Base-by-base conservation (phyloP, 2,329 filamentous ascomycete species). In the Ophiostoma fasciatum region DNA sequence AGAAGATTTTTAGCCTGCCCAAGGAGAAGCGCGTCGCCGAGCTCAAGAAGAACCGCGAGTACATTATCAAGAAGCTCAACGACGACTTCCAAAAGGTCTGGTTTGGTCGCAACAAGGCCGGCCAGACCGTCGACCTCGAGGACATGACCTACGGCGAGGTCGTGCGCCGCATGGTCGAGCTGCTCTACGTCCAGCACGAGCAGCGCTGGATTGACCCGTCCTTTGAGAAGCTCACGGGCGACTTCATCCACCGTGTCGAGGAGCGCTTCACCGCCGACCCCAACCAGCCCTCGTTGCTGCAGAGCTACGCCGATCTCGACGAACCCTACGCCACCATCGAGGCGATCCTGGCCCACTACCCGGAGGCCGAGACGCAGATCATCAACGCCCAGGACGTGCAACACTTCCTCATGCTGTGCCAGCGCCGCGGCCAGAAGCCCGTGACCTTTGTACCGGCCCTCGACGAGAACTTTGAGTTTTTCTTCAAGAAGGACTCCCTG, bases 401-500 rank as follows among this genome's bases (percentile, higher is more conserved):
- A 61, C 81, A 96, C 61, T 96, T 98, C 68, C 61, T 98, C 36
- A 68, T 93, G 23, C 76, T 98, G 29, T 96, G 87, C 68, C 78
- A 90, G 61, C 78, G 85, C 26, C 82, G 81, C 32, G 80, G 79
- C 28, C 90, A 98, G 66, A 98, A 98, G 70, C 90, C 90, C 3
- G 82, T 92, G 20, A 90, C 88, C 1, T 98, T 98, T 54, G 87
- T 98, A 21, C 90, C 90, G 5, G 69, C 81, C n/a, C 69, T 98
- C 17, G 90, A 98, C 50, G 85, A 93, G 44, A 94, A 88, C 55
- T 98, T 98, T 47, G 90, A 98, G 55, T 94, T 92, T 62, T 98
- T 84, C 66, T 98, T 98, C 78, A 98, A 98, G 76, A 98, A 98
- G 66, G 90, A 98, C 58, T 98, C 90, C 2, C 71, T 98, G 7